Base-by-base conservation (phyloP, 192 early-diverging fungal genomes). In the Backusella sp. region DNA sequence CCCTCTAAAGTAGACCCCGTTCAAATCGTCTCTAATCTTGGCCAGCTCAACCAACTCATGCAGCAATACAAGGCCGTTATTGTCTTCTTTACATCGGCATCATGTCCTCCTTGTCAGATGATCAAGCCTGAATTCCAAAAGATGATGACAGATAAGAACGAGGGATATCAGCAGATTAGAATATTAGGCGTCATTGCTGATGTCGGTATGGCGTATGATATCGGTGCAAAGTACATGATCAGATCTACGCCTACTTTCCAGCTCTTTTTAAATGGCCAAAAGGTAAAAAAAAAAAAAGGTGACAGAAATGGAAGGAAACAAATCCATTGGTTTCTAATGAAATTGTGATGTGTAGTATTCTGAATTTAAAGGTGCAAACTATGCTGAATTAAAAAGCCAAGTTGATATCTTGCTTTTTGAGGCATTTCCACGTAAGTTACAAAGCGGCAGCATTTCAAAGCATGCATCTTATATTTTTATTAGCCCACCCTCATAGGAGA, bases 191-290 rank as follows among this genome's bases (percentile, higher is more conserved):
- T 89, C 17, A 89, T 86, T 17, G 88, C 93, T 6, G 93, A 94
- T 76, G 83, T 88, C 6, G 71, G 72, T 2, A 76, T 84, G n/a
- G 89, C 89, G 0, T 78, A 83, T 53, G 86, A 87, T 21, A 86
- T 88, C 26, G 67, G 49, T 42, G 83, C 90, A 21, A 74, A 80
- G 36, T 94, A 88, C 74, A 56, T 79, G 37, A 83, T 94, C 15
- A 77, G 86, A 8, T 89, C 87, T 2, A 92, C 91, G 1, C 93
- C 93, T 23, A 94, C 93, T 5, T 94, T 94, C 78, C 83, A 87
- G 72, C 90, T 91, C 65, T 92, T 91, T 69, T 77, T 89, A 11
- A 82, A 88, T 39, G 92, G 91, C 0, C 72, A 87, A 53, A 82
- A 85, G 81, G 77, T 82, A 75, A 53, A 44, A n/a, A n/a, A n/a